Evolutionary conservation across 768 basidiomycete genomes (phyloP), one percentile per base, ranked within the genome.

Genomic region (Leccinum incarnatum): DNA sequence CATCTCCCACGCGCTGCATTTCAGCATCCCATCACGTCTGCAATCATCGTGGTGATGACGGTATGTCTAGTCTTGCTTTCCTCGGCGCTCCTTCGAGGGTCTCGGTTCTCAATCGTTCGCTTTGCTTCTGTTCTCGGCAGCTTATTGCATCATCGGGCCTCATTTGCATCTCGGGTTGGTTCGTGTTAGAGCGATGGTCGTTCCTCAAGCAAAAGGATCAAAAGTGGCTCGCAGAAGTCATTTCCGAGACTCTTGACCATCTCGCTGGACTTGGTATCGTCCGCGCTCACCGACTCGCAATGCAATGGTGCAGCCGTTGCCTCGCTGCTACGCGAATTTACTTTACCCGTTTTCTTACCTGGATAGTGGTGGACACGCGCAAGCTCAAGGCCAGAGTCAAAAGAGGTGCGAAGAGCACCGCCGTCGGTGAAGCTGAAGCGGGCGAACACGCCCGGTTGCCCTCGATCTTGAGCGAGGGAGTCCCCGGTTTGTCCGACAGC

Each of bases 1-100:
- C 23, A 25, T 25, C 23, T 25, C 8, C 21, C 47, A 56, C 42
- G 9, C 25, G 11, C 56, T 19, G 40, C 2, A 30, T 29, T 62
- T 27, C 65, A 92, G 87, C 73, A 81, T 25, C 67, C 67, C 10
- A 71, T 86, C 47, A 89, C 88, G 0, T 86, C 84, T 32, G 84
- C 82, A 3, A 76, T 91, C 55, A 91, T 89, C 14, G 86, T 90
- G 3, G 80, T 90, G 34, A 81, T 88, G 66, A 91, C 90, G 25
- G 72, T 73, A 64, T n/a, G 72, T 63, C 27, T 27, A n/a, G 34
- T 36, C 14, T 32, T 42, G 1, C 15, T 47, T 42, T 37, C 1
- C 4, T 2, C 14, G 1, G 23, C 36, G 9, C 34, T 46, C 27
- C 4, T 0, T 29, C 17, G 21, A 42, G 21, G 7, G 29, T 45